Conservation (phyloP, 2,329 filamentous ascomycete species). For the Ceratocystis variospora region DNA sequence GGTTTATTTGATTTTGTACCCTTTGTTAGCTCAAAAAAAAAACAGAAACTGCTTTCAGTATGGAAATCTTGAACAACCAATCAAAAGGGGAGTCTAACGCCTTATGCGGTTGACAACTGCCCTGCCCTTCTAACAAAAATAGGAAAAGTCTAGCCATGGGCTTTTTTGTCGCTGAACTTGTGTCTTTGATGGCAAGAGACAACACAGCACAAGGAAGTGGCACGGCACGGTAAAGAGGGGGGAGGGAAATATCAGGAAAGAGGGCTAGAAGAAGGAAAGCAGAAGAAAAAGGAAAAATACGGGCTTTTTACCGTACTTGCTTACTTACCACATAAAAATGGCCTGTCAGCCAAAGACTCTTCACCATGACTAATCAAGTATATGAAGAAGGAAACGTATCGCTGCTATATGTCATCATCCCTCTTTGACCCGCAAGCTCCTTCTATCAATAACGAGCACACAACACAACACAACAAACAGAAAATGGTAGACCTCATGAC, state of each 20-base stretch:
- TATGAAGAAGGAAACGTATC: not conserved
- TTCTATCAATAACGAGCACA: too few species aligned
- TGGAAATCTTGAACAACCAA: not conserved
- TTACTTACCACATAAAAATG: not conserved
- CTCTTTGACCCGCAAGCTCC: too few species aligned
- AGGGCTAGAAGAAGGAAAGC: not conserved
- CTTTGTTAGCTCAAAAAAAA: constrained; percentile 4
- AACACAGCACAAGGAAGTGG: not conserved
- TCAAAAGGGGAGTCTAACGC: not conserved
- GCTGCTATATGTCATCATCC: too few species aligned
- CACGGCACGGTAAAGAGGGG: not conserved
- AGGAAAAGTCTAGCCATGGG: too few species aligned
- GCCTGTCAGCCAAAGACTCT: not conserved
- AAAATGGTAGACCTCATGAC: not conserved
- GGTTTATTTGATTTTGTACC: not conserved
- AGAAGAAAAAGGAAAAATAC: not conserved
- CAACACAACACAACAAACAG: not conserved
- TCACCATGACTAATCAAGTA: not conserved
- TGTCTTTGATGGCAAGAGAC: too few species aligned
- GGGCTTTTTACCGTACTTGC: not conserved
- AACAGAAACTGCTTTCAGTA: not conserved
- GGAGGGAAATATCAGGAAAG: not conserved
- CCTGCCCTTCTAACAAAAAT: too few species aligned
- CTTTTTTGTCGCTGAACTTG: too few species aligned
- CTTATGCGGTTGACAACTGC: too few species aligned